phyloP scores from a whole-genome alignment of 257 asterid genomes.

The Solanum chilense region DNA sequence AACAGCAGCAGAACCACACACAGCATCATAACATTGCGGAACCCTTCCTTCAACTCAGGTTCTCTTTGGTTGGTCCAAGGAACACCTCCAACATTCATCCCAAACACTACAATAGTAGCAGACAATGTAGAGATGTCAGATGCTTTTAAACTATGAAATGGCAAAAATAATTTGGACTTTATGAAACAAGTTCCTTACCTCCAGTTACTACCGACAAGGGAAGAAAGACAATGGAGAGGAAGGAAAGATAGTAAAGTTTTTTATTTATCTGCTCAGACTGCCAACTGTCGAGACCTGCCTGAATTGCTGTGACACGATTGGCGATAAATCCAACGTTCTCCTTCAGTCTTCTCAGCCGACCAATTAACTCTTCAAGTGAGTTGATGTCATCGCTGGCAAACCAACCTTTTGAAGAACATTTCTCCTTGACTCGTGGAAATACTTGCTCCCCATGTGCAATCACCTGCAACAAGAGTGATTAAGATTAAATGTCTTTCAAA shows the following conservation, averaged over 20 bases:
- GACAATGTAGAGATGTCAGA: neutral
- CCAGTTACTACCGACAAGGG: slow-evolving; percentile 90
- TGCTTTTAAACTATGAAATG: neutral
- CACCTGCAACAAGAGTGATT: slow-evolving; percentile 36
- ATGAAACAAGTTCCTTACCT: slow-evolving; percentile 27
- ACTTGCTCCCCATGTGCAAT: slow-evolving; percentile 93
- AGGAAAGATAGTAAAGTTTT: slow-evolving; percentile 86
- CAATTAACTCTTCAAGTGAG: slow-evolving; percentile 79
- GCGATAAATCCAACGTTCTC: slow-evolving; percentile 92
- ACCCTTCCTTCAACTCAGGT: slow-evolving; percentile 62
- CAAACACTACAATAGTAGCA: slow-evolving; percentile 42
- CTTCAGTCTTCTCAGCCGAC: slow-evolving; percentile 76
- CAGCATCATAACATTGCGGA: slow-evolving; percentile 56
- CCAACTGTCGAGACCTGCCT: slow-evolving; percentile 95
- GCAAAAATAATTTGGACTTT: neutral
- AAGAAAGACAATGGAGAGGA: slow-evolving; percentile 88
- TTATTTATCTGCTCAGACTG: slow-evolving; percentile 91
- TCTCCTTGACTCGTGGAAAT: slow-evolving; percentile 84
- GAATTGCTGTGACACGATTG: slow-evolving; percentile 86
- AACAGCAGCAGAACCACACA: slow-evolving; percentile 45
- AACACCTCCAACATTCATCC: slow-evolving; percentile 98
- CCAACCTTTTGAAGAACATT: slow-evolving; percentile 87
- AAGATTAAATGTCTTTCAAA: neutral
- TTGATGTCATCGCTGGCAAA: slow-evolving; percentile 60
- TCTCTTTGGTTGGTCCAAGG: slow-evolving; percentile 86